Base-by-base conservation (phyloP, 192 early-diverging fungal genomes). In the Entomortierella chlamydospora region DNA sequence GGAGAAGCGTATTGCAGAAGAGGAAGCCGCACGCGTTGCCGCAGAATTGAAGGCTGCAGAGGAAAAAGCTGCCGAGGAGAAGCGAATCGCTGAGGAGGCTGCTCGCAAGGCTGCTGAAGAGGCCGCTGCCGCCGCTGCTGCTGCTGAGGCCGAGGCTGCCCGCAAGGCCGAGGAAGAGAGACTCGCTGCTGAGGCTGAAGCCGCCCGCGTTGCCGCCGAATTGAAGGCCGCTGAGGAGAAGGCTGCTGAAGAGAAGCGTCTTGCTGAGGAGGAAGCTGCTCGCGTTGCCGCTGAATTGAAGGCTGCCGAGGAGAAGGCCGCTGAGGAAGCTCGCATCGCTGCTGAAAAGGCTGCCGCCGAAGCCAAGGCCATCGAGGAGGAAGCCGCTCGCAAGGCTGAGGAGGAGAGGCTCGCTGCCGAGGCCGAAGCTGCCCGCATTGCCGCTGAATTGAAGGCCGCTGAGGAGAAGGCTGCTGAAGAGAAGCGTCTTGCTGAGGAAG, bases 131-230 rank as follows among this genome's bases (percentile, higher is more conserved):
- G 41, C 23, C 0, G 28, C 30, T 25, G 18, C 31, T 15, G 61
- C 54, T 28, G 70, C 60, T 20, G 70, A 72, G 33, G 53, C 25
- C 9, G 30, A 72, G 61, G 61, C 61, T 52, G 71, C 71, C 17
- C 71, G 71, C 31, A 45, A 61, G 31, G 67, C 42, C 47, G 67
- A 42, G 29, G 68, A 30, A 6, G 51, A 37, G 30, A 72, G 61
- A n/a, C n/a, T n/a, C n/a, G 61, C 61, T 52, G 70, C 54, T 22
- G 61, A 45, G 26, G 61, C 53, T 2, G 57, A 61, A 8, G 51
- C 49, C 12, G 56, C 65, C 13, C 54, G 54, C 7, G 26, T 57
- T 9, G 58, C 68, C 22, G 68, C 57, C 15, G 61, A 63, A 42
- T 22, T 20, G 23, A 42, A 60, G 57, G 56, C 51, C 33, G 64